Evolutionary conservation across 2,329 filamentous ascomycete genomes (phyloP).

Genomic region (Fusarium succisae): DNA sequence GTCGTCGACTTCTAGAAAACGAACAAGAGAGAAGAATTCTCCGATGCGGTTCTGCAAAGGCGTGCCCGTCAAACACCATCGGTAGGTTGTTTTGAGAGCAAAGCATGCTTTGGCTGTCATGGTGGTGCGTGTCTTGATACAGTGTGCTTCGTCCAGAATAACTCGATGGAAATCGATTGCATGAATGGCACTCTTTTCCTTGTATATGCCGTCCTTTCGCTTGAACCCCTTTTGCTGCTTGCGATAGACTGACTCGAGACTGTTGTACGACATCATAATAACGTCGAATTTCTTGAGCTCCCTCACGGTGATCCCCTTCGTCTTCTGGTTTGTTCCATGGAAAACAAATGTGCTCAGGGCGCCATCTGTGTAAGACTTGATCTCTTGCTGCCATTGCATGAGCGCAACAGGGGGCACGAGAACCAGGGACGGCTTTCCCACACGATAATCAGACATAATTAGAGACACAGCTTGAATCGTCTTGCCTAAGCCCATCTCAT

Average conservation of each 20-base stretch:
- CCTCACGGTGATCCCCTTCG: slow-evolving; percentile 78
- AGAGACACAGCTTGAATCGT: slow-evolving; percentile 98
- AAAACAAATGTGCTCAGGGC: slow-evolving; percentile 90
- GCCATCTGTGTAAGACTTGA: slow-evolving; percentile 83
- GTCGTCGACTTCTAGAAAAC: slow-evolving; percentile 87
- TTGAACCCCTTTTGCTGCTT: slow-evolving; percentile 93
- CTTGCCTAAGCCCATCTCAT: slow-evolving; percentile 99
- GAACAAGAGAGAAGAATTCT: slow-evolving; percentile 93
- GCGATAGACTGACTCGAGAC: slow-evolving; percentile 88
- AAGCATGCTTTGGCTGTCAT: slow-evolving; percentile 96
- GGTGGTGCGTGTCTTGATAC: slow-evolving; percentile 89
- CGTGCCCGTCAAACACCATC: slow-evolving; percentile 95
- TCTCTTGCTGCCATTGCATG: slow-evolving; percentile 93
- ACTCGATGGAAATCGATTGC: slow-evolving; percentile 87
- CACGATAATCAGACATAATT: slow-evolving; percentile 97
- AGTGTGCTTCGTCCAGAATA: slow-evolving; percentile 94
- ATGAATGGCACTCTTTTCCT: slow-evolving; percentile 83
- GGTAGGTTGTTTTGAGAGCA: slow-evolving; percentile 85
- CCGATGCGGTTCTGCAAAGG: slow-evolving; percentile 97
- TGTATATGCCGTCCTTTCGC: slow-evolving; percentile 81
- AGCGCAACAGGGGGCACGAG: slow-evolving; percentile 92
- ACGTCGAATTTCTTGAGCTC: slow-evolving; percentile 87
- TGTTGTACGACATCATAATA: slow-evolving; percentile 96
- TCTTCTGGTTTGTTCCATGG: slow-evolving; percentile 85
- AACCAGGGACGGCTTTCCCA: slow-evolving; percentile 82